These are phyloP conservation scores for Wickerhamiella infanticola DNA, from an alignment of 1,139 yeast genomes.

Conservation along the genomic window DNA sequence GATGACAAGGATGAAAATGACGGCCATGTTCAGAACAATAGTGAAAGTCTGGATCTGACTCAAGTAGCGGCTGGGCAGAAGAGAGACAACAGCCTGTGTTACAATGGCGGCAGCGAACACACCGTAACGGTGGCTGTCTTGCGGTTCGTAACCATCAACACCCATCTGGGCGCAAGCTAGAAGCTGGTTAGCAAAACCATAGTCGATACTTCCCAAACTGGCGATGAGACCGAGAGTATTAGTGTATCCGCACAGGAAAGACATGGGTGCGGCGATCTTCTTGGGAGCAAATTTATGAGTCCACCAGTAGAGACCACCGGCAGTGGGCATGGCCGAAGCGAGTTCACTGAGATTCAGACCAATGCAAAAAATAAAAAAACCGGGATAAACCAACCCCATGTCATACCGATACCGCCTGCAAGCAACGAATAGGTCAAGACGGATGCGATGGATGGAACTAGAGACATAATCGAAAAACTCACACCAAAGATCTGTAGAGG, in stretches of 20 bases:
- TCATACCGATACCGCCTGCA: slow-evolving; percentile 45
- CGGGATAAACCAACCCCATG: slow-evolving; percentile 51
- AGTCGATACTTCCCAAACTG: slow-evolving; percentile 37
- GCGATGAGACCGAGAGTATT: slow-evolving; percentile 44
- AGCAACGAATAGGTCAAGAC: slow-evolving; percentile 28
- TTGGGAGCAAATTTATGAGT: slow-evolving; percentile 40
- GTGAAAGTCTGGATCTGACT: slow-evolving; percentile 48
- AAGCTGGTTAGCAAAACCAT: slow-evolving; percentile 42
- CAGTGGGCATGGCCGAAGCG: slow-evolving; percentile 52
- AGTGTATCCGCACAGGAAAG: slow-evolving; percentile 44
- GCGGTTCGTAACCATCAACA: slow-evolving; percentile 33
- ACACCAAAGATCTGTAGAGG: slow-evolving; percentile 40
- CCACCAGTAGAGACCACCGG: slow-evolving; percentile 50
- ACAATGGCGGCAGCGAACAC: slow-evolving; percentile 38
- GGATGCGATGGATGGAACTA: slow-evolving; percentile 49
- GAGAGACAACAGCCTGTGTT: slow-evolving; percentile 32
- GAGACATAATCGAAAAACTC: slow-evolving; percentile 56
- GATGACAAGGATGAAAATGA: slow-evolving; percentile 42
- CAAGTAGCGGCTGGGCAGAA: slow-evolving; percentile 35
- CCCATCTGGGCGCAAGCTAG: slow-evolving; percentile 37
- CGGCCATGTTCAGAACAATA: slow-evolving; percentile 36
- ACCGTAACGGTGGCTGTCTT: slow-evolving; percentile 36
- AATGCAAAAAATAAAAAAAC: slow-evolving; percentile 32
- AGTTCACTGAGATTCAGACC: slow-evolving; percentile 46
- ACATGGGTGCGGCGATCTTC: slow-evolving; percentile 28